phyloP scores from a whole-genome alignment of 1,284 basidiomycete species.

The Ustilago sp. region DNA sequence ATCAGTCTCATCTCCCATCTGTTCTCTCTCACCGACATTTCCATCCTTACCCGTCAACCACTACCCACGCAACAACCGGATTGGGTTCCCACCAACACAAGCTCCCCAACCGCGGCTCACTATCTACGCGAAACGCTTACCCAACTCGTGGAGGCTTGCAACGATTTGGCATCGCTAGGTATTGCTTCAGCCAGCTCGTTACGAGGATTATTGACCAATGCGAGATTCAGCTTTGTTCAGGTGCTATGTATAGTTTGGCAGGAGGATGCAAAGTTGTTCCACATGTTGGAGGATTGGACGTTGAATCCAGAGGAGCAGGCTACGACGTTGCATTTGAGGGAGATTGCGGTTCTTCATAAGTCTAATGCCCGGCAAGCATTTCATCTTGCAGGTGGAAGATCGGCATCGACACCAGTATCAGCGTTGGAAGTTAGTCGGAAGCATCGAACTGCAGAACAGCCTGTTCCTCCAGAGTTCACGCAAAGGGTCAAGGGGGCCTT shows the following conservation, averaged over 20 bases:
- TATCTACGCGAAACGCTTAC: constrained; percentile 82
- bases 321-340: constrained; percentile 75
- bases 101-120: constrained; percentile 84
- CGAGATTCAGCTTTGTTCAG: constrained; percentile 88
- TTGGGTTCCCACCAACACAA: constrained; percentile 80
- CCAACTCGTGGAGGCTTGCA: constrained; percentile 86
- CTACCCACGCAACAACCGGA: constrained; percentile 72
- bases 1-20: constrained; percentile 87
- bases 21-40: constrained; percentile 80
- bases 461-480: constrained; percentile 55
- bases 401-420: constrained; percentile 15
- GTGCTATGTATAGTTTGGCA: constrained; percentile 84
- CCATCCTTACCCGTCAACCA: constrained; percentile 76
- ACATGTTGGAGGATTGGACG: constrained; percentile 87
- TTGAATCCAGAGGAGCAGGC: constrained; percentile 73
- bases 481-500: constrained; percentile 86
- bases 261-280: constrained; percentile 84
- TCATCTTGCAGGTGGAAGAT: constrained; percentile 82
- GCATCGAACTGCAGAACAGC: constrained; percentile 15
- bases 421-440: constrained; percentile 34
- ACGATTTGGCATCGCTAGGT: constrained; percentile 83
- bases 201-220: constrained; percentile 80
- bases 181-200: constrained; percentile 76
- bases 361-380: constrained; percentile 83
- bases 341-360: constrained; percentile 85